Evolutionary conservation across 805 yeast species (phyloP).

Genomic region (Lipomyces japonicus): DNA sequence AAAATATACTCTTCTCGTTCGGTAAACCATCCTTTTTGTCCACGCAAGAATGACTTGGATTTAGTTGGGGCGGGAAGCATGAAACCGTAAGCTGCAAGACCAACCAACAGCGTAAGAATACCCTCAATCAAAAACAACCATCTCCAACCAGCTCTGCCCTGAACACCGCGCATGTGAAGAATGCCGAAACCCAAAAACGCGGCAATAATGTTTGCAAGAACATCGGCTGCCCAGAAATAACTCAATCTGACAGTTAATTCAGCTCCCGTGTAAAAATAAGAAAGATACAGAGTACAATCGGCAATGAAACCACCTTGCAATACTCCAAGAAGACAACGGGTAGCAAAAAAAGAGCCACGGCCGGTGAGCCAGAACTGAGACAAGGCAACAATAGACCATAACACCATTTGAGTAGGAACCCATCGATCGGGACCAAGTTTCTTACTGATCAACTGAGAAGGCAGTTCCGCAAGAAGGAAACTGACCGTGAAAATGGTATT

Average conservation of each 20-base stretch:
- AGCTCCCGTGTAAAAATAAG: constrained; percentile 53
- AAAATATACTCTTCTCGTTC: constrained; percentile 54
- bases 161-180: constrained; percentile 46
- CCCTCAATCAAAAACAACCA: constrained; percentile 65
- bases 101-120: constrained; percentile 51
- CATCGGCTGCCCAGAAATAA: constrained; percentile 52
- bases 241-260: constrained; percentile 55
- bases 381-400: constrained; percentile 54
- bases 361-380: constrained; percentile 45
- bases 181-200: constrained; percentile 50
- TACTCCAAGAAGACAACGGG: constrained; percentile 52
- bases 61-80: constrained; percentile 57
- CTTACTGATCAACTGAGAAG: constrained; percentile 61
- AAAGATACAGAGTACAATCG: constrained; percentile 54
- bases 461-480: constrained; percentile 56
- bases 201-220: constrained; percentile 43
- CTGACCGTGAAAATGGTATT: constrained; percentile 50
- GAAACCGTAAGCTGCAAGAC: constrained; percentile 44
- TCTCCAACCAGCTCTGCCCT: constrained; percentile 52
- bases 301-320: constrained; percentile 63
- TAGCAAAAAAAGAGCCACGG: constrained; percentile 44
- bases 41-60: constrained; percentile 49
- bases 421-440: constrained; percentile 57
- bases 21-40: constrained; percentile 50
- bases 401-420: constrained; percentile 53